These are phyloP conservation scores for Fomitopsis palustris DNA, from an alignment of 1,284 basidiomycete species.

Conservation along the genomic window DNA sequence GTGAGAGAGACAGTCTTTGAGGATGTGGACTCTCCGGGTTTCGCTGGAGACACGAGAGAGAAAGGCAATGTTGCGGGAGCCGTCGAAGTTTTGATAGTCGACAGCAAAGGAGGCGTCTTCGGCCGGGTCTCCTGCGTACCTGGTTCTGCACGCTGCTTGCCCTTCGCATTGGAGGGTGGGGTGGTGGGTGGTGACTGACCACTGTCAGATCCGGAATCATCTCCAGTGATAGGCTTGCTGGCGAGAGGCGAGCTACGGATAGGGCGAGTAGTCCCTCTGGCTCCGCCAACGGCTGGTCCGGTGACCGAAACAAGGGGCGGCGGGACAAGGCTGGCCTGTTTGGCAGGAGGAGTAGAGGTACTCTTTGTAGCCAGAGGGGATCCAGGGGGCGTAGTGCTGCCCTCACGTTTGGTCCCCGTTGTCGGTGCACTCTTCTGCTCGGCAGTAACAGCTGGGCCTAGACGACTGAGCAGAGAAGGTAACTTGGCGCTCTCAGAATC, in stretches of 20 bases:
- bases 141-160: background rate
- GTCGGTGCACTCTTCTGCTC: background rate
- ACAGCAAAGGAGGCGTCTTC: background rate
- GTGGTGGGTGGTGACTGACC: background rate
- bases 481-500: background rate
- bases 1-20: background rate
- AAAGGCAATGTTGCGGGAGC: background rate
- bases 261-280: background rate
- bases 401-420: slow-evolving; percentile 21
- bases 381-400: slow-evolving; percentile 50
- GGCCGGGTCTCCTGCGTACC: background rate
- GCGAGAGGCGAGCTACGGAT: background rate
- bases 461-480: background rate
- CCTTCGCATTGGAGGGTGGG: background rate
- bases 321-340: background rate
- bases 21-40: background rate
- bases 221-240: background rate
- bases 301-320: background rate
- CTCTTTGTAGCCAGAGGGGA: slow-evolving; percentile 40
- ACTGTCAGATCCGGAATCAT: background rate
- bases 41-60: background rate
- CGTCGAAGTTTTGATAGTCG: background rate
- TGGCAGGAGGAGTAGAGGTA: slow-evolving; percentile 6
- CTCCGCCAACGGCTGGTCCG: background rate
- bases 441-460: background rate